Percentiles rank a stretch among this genome's conserved stretches.
These are phyloP conservation scores for Camellia japonica DNA, from an alignment of 148 eudicot species.

Conservation along the genomic window DNA sequence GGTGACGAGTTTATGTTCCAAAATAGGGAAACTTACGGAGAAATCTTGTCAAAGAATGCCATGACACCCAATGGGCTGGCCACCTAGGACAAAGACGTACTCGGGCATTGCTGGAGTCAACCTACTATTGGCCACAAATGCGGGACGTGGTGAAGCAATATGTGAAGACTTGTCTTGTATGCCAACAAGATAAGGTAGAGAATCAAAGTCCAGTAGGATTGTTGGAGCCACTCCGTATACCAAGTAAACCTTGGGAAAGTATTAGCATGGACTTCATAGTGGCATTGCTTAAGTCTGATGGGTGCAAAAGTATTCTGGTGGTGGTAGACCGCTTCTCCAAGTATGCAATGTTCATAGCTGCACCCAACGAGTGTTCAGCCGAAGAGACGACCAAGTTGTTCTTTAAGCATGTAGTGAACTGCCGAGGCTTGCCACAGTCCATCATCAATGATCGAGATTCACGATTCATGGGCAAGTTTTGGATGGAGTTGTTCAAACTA, in stretches of 20 bases:
- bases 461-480: background rate
- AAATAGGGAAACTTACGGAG: background rate
- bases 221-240: slow-evolving; percentile 1
- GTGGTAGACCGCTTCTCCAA: background rate
- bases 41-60: background rate
- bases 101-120: background rate
- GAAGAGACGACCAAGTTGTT: background rate
- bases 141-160: background rate
- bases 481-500: background rate
- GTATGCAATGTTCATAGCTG: background rate
- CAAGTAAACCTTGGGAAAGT: background rate
- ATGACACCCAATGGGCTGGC: background rate
- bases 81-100: background rate
- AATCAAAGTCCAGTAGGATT: background rate
- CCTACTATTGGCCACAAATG: background rate
- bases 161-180: slow-evolving; percentile 7
- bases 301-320: background rate
- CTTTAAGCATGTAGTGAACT: background rate
- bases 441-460: slow-evolving; percentile 11
- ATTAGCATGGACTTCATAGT: slow-evolving; percentile 13
- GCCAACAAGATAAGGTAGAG: slow-evolving; percentile 5
- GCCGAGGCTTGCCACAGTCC: background rate
- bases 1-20: background rate
- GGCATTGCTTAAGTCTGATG: background rate
- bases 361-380: background rate